These are phyloP conservation scores for Parafenestella ontariensis DNA, from an alignment of 2,329 filamentous ascomycete genomes.

Conservation along the genomic window DNA sequence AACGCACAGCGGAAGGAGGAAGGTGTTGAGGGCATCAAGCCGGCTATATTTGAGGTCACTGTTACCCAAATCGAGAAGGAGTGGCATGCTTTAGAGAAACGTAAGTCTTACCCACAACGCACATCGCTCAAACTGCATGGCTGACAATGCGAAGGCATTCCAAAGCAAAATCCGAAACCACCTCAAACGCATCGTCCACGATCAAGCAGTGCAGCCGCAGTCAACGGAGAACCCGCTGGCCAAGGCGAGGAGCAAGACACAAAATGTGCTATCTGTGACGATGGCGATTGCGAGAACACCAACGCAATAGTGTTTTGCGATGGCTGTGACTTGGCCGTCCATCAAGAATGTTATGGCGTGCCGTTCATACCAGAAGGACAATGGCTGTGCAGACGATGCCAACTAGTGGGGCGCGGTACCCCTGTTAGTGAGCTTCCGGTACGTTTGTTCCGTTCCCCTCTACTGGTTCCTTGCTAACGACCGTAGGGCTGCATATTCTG, in stretches of 20 bases:
- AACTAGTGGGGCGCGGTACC: conserved; percentile 89
- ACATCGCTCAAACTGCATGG: background rate
- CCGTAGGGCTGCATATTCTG: conserved; percentile 83
- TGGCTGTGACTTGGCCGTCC: conserved; percentile 94
- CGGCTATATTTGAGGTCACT: conserved; percentile 94
- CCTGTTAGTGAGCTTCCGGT: conserved; percentile 66
- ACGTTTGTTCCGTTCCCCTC: conserved; percentile 13
- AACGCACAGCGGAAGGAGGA: conserved; percentile 78
- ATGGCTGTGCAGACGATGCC: conserved; percentile 97
- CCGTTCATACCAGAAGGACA: conserved; percentile 98
- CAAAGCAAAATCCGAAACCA: conserved; percentile 95
- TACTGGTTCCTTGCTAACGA: conserved; percentile 22
- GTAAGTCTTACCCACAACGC: conserved; percentile 48
- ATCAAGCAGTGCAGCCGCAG: conserved; percentile 91
- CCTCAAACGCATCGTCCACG: conserved; percentile 92
- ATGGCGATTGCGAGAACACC: conserved; percentile 99
- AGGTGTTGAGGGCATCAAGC: conserved; percentile 82
- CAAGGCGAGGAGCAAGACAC: conserved; percentile 92
- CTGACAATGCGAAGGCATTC: conserved; percentile 64
- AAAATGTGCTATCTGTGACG: conserved; percentile 97
- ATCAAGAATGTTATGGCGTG: conserved; percentile 98
- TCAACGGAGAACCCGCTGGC: conserved; percentile 86
- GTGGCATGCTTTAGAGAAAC: conserved; percentile 94
- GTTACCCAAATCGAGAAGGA: conserved; percentile 99
- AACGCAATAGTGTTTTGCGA: conserved; percentile 99